Conservation (phyloP, 1,284 basidiomycete species). For the Calocybe gambosa region DNA sequence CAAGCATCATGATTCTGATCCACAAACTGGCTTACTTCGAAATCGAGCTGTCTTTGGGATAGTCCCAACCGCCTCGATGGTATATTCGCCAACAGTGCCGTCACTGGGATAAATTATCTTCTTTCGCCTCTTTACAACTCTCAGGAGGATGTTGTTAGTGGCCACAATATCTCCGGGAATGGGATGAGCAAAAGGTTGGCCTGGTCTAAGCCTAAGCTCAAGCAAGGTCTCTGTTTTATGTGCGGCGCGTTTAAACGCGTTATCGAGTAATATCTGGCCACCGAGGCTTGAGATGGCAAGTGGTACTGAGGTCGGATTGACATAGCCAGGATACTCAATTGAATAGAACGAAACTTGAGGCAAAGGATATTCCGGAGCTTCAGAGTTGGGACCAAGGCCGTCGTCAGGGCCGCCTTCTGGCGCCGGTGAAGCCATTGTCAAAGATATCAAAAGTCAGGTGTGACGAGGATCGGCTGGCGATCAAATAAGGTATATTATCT, state of each 20-base stretch:
- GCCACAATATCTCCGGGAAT: slow-evolving; percentile 72
- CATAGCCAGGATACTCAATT: slow-evolving; percentile 87
- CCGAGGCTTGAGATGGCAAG: slow-evolving; percentile 63
- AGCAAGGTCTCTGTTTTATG: slow-evolving; percentile 56
- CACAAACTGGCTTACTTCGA: slow-evolving; percentile 56
- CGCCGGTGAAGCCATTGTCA: neutral
- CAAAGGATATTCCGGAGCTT: slow-evolving; percentile 36
- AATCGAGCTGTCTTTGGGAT: slow-evolving; percentile 84
- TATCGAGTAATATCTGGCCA: slow-evolving; percentile 63
- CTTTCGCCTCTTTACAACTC: slow-evolving; percentile 68
- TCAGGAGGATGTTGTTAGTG: slow-evolving; percentile 77
- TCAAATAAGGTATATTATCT: too few relatives aligned
- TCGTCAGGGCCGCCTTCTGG: too few relatives aligned
- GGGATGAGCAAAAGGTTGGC: slow-evolving; percentile 75
- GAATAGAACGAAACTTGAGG: slow-evolving; percentile 66
- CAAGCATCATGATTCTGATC: neutral
- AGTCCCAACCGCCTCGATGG: slow-evolving; percentile 69
- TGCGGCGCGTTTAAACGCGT: slow-evolving; percentile 62
- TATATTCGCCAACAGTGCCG: slow-evolving; percentile 66
- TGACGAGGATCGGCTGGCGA: too few relatives aligned
- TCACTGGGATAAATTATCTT: slow-evolving; percentile 25
- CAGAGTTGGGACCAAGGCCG: neutral
- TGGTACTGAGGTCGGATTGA: slow-evolving; percentile 56
- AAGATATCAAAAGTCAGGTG: too few relatives aligned
- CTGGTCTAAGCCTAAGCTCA: slow-evolving; percentile 70